Percentiles rank a stretch among this genome's conserved stretches.
These are phyloP conservation scores for Citrus inodora DNA, from an alignment of 345 rosid genomes.

Conservation along the genomic window DNA sequence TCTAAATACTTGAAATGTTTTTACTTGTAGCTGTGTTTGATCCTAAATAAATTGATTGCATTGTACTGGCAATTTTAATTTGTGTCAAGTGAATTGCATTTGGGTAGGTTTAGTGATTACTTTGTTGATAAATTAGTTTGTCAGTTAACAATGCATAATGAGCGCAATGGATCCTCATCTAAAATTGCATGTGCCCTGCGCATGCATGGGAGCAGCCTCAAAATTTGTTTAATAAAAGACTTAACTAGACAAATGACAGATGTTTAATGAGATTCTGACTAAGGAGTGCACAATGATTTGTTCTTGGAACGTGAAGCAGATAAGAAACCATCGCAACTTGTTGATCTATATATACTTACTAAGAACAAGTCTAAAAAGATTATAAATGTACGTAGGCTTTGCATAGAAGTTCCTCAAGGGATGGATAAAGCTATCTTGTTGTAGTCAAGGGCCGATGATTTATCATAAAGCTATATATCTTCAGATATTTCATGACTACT, in stretches of 20 bases:
- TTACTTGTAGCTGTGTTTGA: neutral
- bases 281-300: constrained; percentile 10
- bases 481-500: constrained; percentile 77
- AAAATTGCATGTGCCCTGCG: neutral
- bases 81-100: neutral
- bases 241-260: neutral
- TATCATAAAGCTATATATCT: too few species aligned
- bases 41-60: neutral
- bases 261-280: neutral
- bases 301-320: constrained; percentile 90
- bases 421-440: neutral
- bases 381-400: constrained; percentile 59
- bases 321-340: constrained; percentile 75
- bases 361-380: constrained; percentile 62
- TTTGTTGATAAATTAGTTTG: neutral
- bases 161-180: neutral
- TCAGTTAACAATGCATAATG: neutral
- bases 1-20: neutral
- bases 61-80: neutral
- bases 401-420: neutral
- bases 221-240: neutral
- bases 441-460: too few species aligned
- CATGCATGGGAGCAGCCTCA: neutral
- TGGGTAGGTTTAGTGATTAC: neutral
- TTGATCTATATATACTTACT: constrained; percentile 49